Base-by-base conservation (phyloP, 2,329 filamentous ascomycete species). In the Mollisia scopiformis region DNA sequence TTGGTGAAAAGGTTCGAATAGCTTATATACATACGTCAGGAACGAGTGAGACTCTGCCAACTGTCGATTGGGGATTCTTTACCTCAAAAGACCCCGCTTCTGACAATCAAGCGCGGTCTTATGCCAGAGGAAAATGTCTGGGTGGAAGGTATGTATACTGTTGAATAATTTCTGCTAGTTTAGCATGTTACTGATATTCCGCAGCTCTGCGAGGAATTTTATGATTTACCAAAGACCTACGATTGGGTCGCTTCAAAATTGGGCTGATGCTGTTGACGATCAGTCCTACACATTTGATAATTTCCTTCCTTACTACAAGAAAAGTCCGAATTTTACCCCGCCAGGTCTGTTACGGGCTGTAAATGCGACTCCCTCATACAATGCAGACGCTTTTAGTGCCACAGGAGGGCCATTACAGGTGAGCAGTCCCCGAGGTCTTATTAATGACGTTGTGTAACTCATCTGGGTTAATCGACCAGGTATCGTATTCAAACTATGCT, bases 251-350 rank as follows among this genome's bases (percentile, higher is more conserved):
- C 77, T 25, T 62, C 75, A 83, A 23, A 72, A 75, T 47, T 83
- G 80, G 81, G 78, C 74, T 1, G 66, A 73, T 31, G 65, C 74
- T 2, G 72, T 76, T 0, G 74, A 71, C 2, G 80, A 84, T 56
- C 51, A 75, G 1, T 69, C 73, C 2, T 85, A 82, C 75, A 76
- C 75, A 61, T 81, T 79, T 58, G 69, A 79, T 3, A 75, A 75
- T 10, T 74, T 83, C 30, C 72, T 79, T 16, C 78, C 78, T 1
- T 85, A 79, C 69, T 76, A 82, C 57, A 71, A 71, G 37, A 80
- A 77, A 59, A 64, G 62, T 31, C 59, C 66, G 10, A 47, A 54
- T 2, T 62, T 65, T 57, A 66, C 63, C 30, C 52, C 56, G 28
- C 74, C 73, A 1, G 73, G 74, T 8, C 47, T 71, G 39, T 55